phyloP scores from a whole-genome alignment of 441 rosid genomes.

The Populus hybrid region DNA sequence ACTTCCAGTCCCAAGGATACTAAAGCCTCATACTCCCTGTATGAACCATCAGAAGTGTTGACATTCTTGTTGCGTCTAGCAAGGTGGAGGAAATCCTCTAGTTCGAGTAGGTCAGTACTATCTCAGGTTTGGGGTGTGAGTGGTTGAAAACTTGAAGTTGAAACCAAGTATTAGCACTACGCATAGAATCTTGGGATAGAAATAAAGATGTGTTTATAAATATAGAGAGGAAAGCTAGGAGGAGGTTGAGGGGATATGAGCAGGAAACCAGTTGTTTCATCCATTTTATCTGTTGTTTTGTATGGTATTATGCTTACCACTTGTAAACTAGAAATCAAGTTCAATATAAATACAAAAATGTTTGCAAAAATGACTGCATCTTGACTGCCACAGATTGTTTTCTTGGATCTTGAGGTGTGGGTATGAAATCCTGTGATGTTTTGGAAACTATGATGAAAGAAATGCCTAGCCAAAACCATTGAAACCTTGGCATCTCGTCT shows the following conservation, averaged over 20 bases:
- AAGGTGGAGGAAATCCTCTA: constrained; percentile 48
- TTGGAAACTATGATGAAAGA: background rate
- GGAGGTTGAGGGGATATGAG: background rate
- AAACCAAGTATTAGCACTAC: background rate
- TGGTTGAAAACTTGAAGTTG: background rate
- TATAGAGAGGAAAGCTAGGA: too few relatives aligned
- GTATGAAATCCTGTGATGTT: background rate
- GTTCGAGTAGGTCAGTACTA: constrained; percentile 29
- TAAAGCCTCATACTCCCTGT: constrained; percentile 59
- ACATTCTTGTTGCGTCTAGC: constrained; percentile 42
- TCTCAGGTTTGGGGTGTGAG: constrained; percentile 41
- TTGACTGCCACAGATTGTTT: background rate
- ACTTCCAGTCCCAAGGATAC: constrained; percentile 76
- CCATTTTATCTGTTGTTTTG: background rate
- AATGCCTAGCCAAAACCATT: background rate
- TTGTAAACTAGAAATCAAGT: background rate
- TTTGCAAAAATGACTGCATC: constrained; percentile 5
- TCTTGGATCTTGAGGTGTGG: background rate
- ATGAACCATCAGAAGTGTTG: constrained; percentile 50
- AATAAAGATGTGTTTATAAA: background rate
- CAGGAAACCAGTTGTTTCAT: background rate
- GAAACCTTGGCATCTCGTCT: background rate
- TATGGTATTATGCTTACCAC: background rate
- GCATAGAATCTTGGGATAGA: background rate
- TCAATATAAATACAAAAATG: background rate